Evolutionary conservation across 2,329 filamentous ascomycete genomes (phyloP).

Genomic region (Aspergillus thermomutatus): DNA sequence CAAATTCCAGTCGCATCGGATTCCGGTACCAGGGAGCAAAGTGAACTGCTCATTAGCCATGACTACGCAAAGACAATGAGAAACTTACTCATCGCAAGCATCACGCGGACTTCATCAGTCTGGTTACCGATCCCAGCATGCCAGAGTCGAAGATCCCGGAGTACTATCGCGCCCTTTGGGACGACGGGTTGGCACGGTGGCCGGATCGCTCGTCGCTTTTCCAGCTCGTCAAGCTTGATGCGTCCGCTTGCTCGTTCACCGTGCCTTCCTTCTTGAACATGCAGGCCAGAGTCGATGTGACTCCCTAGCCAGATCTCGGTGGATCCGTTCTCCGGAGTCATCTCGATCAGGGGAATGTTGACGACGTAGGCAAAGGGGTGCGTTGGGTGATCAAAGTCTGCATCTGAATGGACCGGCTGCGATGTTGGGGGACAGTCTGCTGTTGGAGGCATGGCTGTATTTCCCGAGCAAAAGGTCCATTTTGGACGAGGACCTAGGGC

Average conservation of each 20-base stretch:
- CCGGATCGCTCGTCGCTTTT: conserved; percentile 33
- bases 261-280: conserved; percentile 49
- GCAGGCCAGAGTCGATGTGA: conserved; percentile 36
- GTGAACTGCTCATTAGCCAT: conserved; percentile 9
- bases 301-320: conserved; percentile 62
- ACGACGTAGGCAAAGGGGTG: conserved; percentile 56
- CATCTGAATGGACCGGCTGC: conserved; percentile 58
- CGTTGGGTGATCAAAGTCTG: conserved; percentile 54
- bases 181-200: conserved; percentile 52
- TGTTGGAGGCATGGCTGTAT: conserved; percentile 46
- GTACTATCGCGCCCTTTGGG: conserved; percentile 53
- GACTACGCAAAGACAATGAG: neutral
- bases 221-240: conserved; percentile 40
- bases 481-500: conserved; percentile 54
- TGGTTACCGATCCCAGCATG: conserved; percentile 62
- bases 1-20: conserved; percentile 44
- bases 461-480: conserved; percentile 59
- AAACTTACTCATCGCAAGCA: conserved; percentile 52
- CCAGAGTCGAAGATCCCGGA: conserved; percentile 61
- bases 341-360: conserved; percentile 53
- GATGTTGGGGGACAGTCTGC: conserved; percentile 24
- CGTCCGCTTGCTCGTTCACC: conserved; percentile 53
- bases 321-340: conserved; percentile 52
- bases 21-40: neutral
- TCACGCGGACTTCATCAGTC: conserved; percentile 44